Conservation (phyloP, 1,284 basidiomycete genomes). For the Coniferiporia weirii region DNA sequence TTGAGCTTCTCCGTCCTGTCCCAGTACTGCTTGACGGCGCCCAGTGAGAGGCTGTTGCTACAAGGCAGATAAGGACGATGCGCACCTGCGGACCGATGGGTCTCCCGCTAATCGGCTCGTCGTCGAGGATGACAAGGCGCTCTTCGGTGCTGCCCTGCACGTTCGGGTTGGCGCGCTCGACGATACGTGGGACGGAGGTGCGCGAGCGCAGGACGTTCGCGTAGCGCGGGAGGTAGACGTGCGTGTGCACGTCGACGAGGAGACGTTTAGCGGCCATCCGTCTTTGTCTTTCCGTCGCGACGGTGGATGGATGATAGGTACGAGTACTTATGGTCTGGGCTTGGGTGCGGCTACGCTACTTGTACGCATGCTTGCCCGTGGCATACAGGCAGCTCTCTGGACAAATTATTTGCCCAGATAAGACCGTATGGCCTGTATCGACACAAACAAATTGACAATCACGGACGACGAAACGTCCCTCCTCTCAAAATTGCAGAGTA, state of each 20-base stretch:
- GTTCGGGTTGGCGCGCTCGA: conserved; percentile 37
- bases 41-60: not conserved
- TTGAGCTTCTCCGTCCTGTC: conserved; percentile 68
- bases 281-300: too few species aligned
- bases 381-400: too few species aligned
- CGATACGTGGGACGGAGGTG: conserved; percentile 60
- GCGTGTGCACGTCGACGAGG: conserved; percentile 76
- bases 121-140: conserved; percentile 66
- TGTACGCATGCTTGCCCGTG: too few species aligned
- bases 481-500: too few species aligned
- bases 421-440: too few species aligned
- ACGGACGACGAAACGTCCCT: too few species aligned
- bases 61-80: not conserved
- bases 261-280: conserved; percentile 32
- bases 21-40: conserved; percentile 59
- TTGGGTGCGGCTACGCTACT: too few species aligned
- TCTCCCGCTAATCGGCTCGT: conserved; percentile 72
- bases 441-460: too few species aligned
- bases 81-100: conserved; percentile 56
- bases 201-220: conserved; percentile 58
- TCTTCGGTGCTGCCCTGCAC: conserved; percentile 48
- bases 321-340: too few species aligned
- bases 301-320: too few species aligned
- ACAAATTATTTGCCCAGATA: too few species aligned
- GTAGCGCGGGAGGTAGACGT: conserved; percentile 76